Evolutionary conservation across 176 grass and related monocot genomes (phyloP), one percentile per base, ranked within the genome.

Genomic region (Triticum turgidum): DNA sequence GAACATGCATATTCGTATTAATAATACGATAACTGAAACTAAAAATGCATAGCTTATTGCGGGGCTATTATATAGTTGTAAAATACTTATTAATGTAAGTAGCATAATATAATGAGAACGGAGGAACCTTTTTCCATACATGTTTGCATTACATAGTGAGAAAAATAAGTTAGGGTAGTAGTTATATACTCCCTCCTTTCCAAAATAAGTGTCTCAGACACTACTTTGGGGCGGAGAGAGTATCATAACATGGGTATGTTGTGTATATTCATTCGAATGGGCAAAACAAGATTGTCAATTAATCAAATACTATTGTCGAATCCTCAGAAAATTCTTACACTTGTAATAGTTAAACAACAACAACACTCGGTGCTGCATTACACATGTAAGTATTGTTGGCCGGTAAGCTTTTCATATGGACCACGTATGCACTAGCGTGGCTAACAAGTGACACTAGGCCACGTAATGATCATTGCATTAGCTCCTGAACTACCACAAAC

Each of bases 351-450:
- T 87, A 74, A 47, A 69, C 83, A 84, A 73, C 89, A 67, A 59
- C 74, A 73, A 80, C 59, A 35, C 32, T 73, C 6, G 11, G 20
- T 73, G 21, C 8, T 73, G 39, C n/a, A 42, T 42, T 61, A 87
- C 85, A 67, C 80, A 74, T 67, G 75, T 76, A 61, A 34, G 83
- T 84, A 87, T 84, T 80, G 59, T 65, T 64, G 61, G 24, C 52
- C 5, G 1, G 64, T 20, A 86, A 77, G n/a, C 47, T 69, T 89
- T 25, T 22, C 38, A 73, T 32, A 24, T 71, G 88, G 79, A 90
- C 84, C 88, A 90, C 84, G 79, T 5, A 76, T 33, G 77, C 80
- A 86, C 54, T 86, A 82, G 15, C 64, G 39, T 82, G 11, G 27
- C 64, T 11, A 86, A 17, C 27, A 24, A 80, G 47, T 73, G 69